Conservation (phyloP, 768 basidiomycete species). For the Tulasnella calospora region DNA sequence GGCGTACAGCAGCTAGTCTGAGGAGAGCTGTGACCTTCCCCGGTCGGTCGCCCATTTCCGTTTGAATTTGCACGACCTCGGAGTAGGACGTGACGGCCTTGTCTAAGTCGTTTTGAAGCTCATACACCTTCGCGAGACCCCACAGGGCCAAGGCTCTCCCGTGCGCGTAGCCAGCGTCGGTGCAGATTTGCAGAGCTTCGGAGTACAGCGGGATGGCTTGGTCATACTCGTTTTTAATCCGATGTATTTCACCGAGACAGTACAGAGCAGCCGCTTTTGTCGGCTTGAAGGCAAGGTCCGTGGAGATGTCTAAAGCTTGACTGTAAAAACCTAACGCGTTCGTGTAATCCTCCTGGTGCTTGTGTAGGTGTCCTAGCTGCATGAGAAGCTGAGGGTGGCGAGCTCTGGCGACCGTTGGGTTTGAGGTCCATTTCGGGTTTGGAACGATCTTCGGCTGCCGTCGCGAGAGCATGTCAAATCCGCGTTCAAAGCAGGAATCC, state of each 20-base stretch:
- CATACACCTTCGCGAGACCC: not conserved
- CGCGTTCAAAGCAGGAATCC: too few relatives aligned
- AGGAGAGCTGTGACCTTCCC: too few relatives aligned
- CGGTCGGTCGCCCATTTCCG: too few relatives aligned
- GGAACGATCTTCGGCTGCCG: not conserved
- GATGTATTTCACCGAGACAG: not conserved
- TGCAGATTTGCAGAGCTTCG: not conserved
- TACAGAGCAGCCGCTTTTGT: not conserved
- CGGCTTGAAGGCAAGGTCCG: not conserved
- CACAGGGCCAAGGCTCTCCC: not conserved
- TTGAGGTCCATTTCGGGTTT: not conserved
- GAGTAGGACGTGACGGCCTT: too few relatives aligned
- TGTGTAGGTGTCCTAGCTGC: not conserved
- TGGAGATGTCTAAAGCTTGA: not conserved
- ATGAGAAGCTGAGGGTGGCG: not conserved
- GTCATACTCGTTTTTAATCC: not conserved
- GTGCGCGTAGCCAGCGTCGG: not conserved
- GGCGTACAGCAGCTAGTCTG: too few relatives aligned
- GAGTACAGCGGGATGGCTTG: not conserved
- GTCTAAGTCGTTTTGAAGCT: too few relatives aligned
- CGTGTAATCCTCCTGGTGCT: not conserved
- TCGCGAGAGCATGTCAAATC: too few relatives aligned
- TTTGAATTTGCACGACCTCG: too few relatives aligned
- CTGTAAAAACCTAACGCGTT: not conserved
- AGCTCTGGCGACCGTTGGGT: not conserved